Evolutionary conservation across 768 basidiomycete genomes (phyloP), one percentile per base, ranked within the genome.

Genomic region (Podaxis sp.): DNA sequence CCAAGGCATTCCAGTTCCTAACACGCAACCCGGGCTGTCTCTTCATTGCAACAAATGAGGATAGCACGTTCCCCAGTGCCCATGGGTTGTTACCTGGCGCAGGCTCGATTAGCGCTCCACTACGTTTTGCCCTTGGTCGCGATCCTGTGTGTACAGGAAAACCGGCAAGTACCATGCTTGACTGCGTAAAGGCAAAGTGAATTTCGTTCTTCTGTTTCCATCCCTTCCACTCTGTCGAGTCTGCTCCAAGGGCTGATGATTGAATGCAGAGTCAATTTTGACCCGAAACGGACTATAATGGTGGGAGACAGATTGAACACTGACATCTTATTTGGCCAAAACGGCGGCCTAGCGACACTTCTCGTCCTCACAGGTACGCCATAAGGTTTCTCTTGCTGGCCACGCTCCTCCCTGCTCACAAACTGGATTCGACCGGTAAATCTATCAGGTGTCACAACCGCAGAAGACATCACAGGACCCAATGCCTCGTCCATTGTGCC

Each of bases 281-380:
- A 98, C 74, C 93, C 93, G 47, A 77, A 82, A 64, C 80, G 87
- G 57, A 95, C 96, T 15, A 86, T 98, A 72, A 98, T 99, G 94
- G 81, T 98, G 50, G 96, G 96, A 46, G 96, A 99, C 76, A 85
- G 96, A 64, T 81, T 99, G 66, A 90, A 93, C 72, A 98, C 97
- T 4, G 96, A 99, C 75, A 98, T 99, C 68, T 76, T 91, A 56
- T 99, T 98, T 69, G 97, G 96, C 55, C 83, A 92, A 71, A 84
- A 84, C 51, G 93, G 94, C 46, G 93, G 93, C 27, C 81, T 97
- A 22, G 74, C 89, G 17, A 98, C 96, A 0, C 79, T 98, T 61
- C 86, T 98, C 46, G 96, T 98, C 60, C 77, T 98, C 67, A 95
- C 93, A n/a, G 95, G 94, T 91, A 71, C 67, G 63, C 57, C 15